Conservation (phyloP, 2,329 filamentous ascomycete genomes). For the Ilyonectria destructans region DNA sequence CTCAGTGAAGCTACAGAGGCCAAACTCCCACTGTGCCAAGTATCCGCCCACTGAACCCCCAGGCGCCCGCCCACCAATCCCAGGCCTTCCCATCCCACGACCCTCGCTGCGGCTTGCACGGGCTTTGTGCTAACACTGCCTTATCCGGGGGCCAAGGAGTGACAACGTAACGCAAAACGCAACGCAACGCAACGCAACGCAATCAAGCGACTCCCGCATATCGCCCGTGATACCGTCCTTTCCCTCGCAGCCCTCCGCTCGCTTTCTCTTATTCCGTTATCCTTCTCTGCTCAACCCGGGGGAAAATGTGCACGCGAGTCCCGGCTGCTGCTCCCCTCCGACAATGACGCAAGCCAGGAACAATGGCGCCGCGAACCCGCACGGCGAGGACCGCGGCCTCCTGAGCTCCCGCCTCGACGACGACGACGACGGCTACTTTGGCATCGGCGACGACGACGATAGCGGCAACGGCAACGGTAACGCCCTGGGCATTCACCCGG, state of each 20-base stretch:
- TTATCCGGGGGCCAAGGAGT: constrained; percentile 42
- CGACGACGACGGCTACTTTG: constrained; percentile 49
- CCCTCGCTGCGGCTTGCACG: constrained; percentile 16
- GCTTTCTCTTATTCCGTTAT: not conserved
- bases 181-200: constrained; percentile 26
- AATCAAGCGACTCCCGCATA: constrained; percentile 12
- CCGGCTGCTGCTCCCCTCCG: constrained; percentile 40
- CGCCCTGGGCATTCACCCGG: constrained; percentile 35
- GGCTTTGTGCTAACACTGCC: constrained; percentile 28
- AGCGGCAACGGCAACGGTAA: constrained; percentile 30
- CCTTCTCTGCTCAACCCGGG: constrained; percentile 12
- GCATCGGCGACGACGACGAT: constrained; percentile 41
- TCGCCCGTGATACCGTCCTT: not conserved
- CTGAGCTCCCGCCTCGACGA: constrained; percentile 44
- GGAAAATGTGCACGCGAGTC: constrained; percentile 49
- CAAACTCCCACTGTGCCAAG: too few relatives aligned
- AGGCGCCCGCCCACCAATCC: constrained; percentile 36
- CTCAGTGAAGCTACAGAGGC: too few relatives aligned
- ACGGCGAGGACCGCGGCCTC: constrained; percentile 55
- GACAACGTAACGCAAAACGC: constrained; percentile 36
- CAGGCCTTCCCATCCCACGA: constrained; percentile 40
- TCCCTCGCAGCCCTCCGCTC: not conserved
- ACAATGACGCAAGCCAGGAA: constrained; percentile 55
- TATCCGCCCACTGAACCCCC: too few relatives aligned
- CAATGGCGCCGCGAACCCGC: constrained; percentile 50